Evolutionary conservation across 192 early-diverging fungal species (phyloP), one percentile per base, ranked within the genome.

Genomic region (Diversispora epigaea): DNA sequence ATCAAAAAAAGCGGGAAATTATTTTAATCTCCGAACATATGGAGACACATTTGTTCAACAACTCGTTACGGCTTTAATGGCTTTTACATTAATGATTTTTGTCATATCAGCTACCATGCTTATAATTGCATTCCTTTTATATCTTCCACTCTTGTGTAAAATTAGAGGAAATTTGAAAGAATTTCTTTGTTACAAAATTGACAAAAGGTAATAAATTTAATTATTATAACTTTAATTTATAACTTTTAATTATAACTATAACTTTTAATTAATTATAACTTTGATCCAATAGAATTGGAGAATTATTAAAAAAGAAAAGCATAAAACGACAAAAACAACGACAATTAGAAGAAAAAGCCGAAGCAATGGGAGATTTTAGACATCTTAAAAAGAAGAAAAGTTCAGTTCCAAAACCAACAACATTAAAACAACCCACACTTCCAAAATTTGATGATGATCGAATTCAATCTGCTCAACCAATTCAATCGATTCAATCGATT

Each of bases 151-250:
- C 55, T 75, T 93, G 68, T 89, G 84, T 77, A 86, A 87, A 56
- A 93, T 95, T 68, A 88, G 86, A 44, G 94, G 94, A 19, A 95
- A 95, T 76, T 80, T 95, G 62, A 95, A 95, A 78, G 94, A 95
- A 77, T 95, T 90, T 77, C 92, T 91, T 68, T 93, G 91, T 67
- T 92, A 94, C 83, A 93, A 93, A 80, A 89, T 95, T 56, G 94
- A 95, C 80, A 95, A 95, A 80, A 77, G 94, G 93, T 93, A 86
- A 65, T 2, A 49, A 32, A 12, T 52, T 32, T 44, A 15, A 41
- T 54, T 55, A 58, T 78, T 40, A 21, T 39, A 32, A 52, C 39
- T 61, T 52, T 78, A 67, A 12, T 52, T n/a, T 22, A 8, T 17
- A 15, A 44, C 15, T 25, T 32, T 32, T 32, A 32, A 32, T 32